A percentile compares a stretch with the other conserved stretches of the same genome.
Conservation (phyloP, 2,329 filamentous ascomycete genomes). For the Sclerotinia glacialis region DNA sequence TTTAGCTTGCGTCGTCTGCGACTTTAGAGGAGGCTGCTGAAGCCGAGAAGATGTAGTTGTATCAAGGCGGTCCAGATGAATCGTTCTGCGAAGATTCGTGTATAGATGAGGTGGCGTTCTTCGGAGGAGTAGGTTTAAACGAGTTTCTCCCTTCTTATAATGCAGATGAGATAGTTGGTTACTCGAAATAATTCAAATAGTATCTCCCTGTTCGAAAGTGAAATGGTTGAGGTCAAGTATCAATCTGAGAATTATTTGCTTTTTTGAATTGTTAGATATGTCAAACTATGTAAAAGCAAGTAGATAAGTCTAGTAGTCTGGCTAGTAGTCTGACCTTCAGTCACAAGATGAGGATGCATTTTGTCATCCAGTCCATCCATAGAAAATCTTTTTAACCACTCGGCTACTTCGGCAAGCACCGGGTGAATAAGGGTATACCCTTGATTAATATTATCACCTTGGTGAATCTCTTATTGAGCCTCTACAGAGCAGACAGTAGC, state of each 20-base stretch:
- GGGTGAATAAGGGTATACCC: not conserved
- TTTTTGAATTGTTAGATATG: not conserved
- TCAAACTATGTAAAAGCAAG: not conserved
- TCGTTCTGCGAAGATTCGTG: not conserved
- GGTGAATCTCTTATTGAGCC: constrained; percentile 1
- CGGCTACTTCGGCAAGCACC: not conserved
- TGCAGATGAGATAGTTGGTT: not conserved
- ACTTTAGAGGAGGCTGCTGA: not conserved
- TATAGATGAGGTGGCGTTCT: not conserved
- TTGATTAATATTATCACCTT: not conserved
- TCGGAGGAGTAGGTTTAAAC: accelerated
- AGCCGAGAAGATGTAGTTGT: not conserved
- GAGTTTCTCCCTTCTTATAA: not conserved
- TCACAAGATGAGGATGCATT: not conserved
- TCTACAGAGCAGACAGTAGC: not conserved
- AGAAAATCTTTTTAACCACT: not conserved
- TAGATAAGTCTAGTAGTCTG: not conserved
- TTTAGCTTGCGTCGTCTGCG: not conserved
- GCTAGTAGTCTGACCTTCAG: not conserved
- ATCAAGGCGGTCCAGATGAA: not conserved
- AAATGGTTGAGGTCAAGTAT: not conserved
- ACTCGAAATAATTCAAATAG: not conserved
- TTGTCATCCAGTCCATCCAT: not conserved
- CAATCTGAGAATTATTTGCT: not conserved
- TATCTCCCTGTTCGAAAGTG: not conserved